These are phyloP conservation scores for Medicago ruthenica DNA, from an alignment of 306 rosid genomes.

Conservation along the genomic window DNA sequence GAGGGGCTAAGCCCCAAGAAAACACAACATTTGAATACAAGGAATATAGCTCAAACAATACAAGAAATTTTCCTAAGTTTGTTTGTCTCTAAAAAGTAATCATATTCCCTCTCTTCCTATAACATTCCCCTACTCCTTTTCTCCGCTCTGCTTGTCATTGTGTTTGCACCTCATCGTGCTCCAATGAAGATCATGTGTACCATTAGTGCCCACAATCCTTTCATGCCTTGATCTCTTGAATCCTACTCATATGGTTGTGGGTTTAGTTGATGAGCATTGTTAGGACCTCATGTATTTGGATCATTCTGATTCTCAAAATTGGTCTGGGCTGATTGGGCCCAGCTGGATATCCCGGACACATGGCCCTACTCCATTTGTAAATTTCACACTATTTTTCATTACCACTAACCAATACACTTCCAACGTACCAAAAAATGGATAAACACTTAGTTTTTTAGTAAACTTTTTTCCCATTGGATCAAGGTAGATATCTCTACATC, in stretches of 20 bases:
- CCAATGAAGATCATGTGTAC: neutral
- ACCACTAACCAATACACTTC: slow-evolving; percentile 5
- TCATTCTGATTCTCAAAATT: neutral
- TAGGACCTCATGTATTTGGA: neutral
- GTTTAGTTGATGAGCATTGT: neutral
- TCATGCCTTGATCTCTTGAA: neutral
- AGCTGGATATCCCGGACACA: neutral
- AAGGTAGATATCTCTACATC: slow-evolving; percentile 59
- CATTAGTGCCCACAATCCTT: neutral
- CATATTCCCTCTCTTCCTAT: neutral
- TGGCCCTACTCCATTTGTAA: neutral
- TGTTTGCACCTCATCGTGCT: neutral
- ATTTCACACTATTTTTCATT: neutral
- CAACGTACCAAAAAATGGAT: neutral
- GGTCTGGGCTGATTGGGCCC: neutral
- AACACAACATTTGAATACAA: neutral
- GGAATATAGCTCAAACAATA: neutral
- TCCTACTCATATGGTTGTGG: neutral
- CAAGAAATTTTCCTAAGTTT: neutral
- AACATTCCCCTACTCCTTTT: neutral
- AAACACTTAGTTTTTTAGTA: slow-evolving; percentile 36
- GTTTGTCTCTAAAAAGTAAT: neutral
- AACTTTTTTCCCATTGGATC: slow-evolving; percentile 72
- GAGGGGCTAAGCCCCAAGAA: neutral
- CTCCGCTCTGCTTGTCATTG: neutral